Conservation (phyloP, 1,284 basidiomycete species). For the Ganoderma boninense region DNA sequence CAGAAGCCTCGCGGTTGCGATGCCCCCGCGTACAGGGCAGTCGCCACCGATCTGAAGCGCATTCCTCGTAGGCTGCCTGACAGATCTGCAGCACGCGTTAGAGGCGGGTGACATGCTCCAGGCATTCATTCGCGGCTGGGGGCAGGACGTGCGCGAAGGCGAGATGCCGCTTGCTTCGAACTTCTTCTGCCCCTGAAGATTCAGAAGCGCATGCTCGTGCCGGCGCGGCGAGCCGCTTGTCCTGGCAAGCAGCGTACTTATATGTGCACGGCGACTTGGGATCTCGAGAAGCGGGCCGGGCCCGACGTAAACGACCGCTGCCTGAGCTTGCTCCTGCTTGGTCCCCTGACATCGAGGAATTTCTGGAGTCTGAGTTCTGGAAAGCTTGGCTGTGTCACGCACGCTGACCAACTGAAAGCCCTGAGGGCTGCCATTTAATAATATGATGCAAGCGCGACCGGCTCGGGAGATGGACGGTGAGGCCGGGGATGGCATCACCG, state of each 20-base stretch:
- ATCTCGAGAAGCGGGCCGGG: background rate
- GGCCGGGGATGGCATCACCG: background rate
- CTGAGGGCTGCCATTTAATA: background rate
- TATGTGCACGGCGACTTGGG: background rate
- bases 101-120: background rate
- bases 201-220: background rate
- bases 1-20: background rate
- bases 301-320: background rate
- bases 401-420: background rate
- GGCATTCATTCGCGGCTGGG: background rate
- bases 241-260: background rate
- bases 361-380: too few species aligned
- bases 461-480: background rate
- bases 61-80: background rate
- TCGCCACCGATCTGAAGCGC: background rate
- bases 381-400: slow-evolving; percentile 4
- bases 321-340: too few species aligned
- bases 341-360: background rate
- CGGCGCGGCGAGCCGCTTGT: background rate
- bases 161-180: background rate
- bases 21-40: background rate
- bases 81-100: background rate
- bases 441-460: background rate
- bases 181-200: background rate
- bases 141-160: background rate